Evolutionary conservation across 164 flowering plant species (phyloP), one percentile per base, ranked within the genome.

Genomic region (Piper betle): DNA sequence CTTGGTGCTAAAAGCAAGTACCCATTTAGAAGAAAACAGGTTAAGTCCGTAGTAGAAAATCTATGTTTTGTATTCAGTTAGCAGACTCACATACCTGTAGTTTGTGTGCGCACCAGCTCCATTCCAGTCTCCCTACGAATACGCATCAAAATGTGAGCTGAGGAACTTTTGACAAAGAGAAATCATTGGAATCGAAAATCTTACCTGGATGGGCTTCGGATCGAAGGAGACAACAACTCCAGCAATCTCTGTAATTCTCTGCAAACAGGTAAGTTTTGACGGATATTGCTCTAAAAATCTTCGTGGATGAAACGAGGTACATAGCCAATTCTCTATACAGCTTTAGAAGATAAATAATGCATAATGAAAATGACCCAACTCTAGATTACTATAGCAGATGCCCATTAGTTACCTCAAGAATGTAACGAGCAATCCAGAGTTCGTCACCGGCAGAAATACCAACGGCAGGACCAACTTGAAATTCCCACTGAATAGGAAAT

Each of bases 71-170:
- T 33, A 15, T 38, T 40, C 39, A 37, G 19, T 37, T 40, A 16
- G 0, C 39, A 56, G 16, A 56, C 20, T 41, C 41, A 55, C 41
- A 37, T 73, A 87, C 97, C 97, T 90, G 79, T 86, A 88, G 59
- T 91, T 91, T 37, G 91, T 77, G 77, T 91, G 98, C 55, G 95
- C 94, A 46, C 98, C 98, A 25, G 96, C 96, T 8, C 96, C 98
- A 63, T 88, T 88, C 96, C 98, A 91, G 40, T 88, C 96, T 55
- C 96, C 98, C 96, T 88, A 38, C 4, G 17, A 18, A 55, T 17
- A 43, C 6, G 15, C 19, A 9, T 3, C 40, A 15, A 7, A 25
- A 42, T 19, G 56, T 17, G 46, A 55, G 9, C 38, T 37, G 6
- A n/a, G 42, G 3, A 57, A 41, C 12, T 0, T 12, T 4, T 33